Percentiles rank a stretch among this genome's conserved stretches.
phyloP scores from a whole-genome alignment of 2,329 filamentous ascomycete genomes.

The Thielaviopsis punctulata region DNA sequence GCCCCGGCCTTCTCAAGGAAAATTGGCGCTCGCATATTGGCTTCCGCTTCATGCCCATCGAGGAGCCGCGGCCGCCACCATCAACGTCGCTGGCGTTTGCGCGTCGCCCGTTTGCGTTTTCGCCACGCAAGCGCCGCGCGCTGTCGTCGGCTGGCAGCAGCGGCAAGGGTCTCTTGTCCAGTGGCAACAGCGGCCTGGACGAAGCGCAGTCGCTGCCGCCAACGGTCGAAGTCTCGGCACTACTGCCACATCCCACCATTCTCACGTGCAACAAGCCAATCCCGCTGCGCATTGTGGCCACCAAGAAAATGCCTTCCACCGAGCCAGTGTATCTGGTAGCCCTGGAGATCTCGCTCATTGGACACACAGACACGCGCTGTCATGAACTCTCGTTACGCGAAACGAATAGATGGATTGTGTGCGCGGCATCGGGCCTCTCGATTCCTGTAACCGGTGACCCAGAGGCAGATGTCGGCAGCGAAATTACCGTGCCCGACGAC shows the following conservation, averaged over 20 bases:
- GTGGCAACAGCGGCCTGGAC: neutral
- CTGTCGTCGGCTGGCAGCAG: neutral
- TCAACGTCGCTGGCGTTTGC: slow-evolving; percentile 71
- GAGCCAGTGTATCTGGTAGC: slow-evolving; percentile 61
- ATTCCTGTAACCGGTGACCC: slow-evolving; percentile 45
- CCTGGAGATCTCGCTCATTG: slow-evolving; percentile 67
- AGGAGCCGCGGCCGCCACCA: slow-evolving; percentile 56
- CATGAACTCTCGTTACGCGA: slow-evolving; percentile 59
- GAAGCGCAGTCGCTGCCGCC: slow-evolving; percentile 27
- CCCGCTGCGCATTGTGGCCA: slow-evolving; percentile 63
- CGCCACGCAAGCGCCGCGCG: slow-evolving; percentile 20
- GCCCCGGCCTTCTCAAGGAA: slow-evolving; percentile 79
- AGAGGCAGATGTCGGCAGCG: slow-evolving; percentile 42
- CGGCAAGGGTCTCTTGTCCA: too few species aligned
- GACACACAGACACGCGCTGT: slow-evolving; percentile 62
- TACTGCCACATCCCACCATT: slow-evolving; percentile 73
- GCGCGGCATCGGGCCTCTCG: slow-evolving; percentile 52
- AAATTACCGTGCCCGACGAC: slow-evolving; percentile 49
- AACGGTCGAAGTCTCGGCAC: slow-evolving; percentile 58
- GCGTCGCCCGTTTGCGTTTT: slow-evolving; percentile 47
- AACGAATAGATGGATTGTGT: slow-evolving; percentile 56
- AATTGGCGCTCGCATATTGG: slow-evolving; percentile 55
- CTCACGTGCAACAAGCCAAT: slow-evolving; percentile 78
- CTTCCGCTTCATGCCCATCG: slow-evolving; percentile 83
- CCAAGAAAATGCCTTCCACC: slow-evolving; percentile 51